Base-by-base conservation (phyloP, 2,329 filamentous ascomycete species). In the Diplodia scrobiculata region DNA sequence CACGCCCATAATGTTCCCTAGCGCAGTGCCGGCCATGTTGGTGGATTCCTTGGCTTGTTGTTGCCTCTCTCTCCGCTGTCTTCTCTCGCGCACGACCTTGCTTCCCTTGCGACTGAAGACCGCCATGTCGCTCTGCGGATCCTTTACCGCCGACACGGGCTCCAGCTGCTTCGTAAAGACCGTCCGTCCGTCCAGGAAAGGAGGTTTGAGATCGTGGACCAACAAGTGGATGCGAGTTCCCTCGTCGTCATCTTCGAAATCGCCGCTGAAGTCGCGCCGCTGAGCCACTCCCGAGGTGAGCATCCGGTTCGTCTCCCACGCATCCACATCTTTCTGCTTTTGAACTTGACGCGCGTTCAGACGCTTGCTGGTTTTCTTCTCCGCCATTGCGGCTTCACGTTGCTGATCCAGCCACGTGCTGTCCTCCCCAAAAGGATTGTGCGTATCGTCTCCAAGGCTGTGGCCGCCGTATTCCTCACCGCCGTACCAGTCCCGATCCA, bases 241-340 rank as follows among this genome's bases (percentile, higher is more conserved):
- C 74, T 99, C 95, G 58, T 97, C 90, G 69, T 99, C 95, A 69
- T 96, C 89, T 62, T 89, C 89, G 73, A 97, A 96, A 74, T 95
- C 92, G 55, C 86, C 84, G 27, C 89, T 88, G 75, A 92, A 87
- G 72, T 95, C 91, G 70, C 92, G 84, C 73, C 94, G 84, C 77
- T 99, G 96, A 19, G 95, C 95, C 19, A 99, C 93, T 66, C 94
- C 94, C 21, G 93, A 97, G 0, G 93, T 95, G 68, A 99, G 84
- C 95, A 99, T 98, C 67, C 95, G 91, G 76, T 99, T 99, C 17
- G 94, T 95, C 78, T 99, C 96, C 95, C 95, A 99, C 0, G 93
- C 94, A 78, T 99, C 95, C 51, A 95, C 92, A 74, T 99, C 95
- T 75, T 91, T 92, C 76, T 97, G 91, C 72, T 93, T 91, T 78